Base-by-base conservation (phyloP, 2,329 filamentous ascomycete species). In the Myriosclerotinia curreyana region DNA sequence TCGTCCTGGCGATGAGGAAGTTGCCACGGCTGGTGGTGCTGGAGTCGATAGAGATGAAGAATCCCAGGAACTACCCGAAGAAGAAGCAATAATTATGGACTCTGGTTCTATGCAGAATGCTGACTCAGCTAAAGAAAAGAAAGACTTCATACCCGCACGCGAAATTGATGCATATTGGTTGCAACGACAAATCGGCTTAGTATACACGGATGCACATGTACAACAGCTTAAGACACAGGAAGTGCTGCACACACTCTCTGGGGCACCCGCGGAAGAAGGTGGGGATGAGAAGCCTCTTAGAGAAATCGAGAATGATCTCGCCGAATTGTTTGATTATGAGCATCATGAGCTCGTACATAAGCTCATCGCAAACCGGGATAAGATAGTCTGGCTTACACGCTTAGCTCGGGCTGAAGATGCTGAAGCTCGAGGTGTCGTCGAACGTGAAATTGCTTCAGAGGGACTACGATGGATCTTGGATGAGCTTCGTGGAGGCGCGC, bases 81-180 rank as follows among this genome's bases (percentile, higher is more conserved):
- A 83, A 9, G 91, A 92, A 66, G 91, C 91, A 68, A 90, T 97
- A 83, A 82, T 97, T 42, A 86, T 98, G 66, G 91, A 96, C 73
- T 87, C 87, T 49, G 86, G 82, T 11, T 75, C 82, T 40, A 78
- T 78, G 64, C 77, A 79, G 44, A 80, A 75, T 72, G 74, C 77
- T 60, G 80, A 55, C 22, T 34, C 80, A 72, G 77, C 72, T 49
- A 76, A 76, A 58, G 73, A 82, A 34, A 75, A 83, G 53, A 83
- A 85, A 65, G 84, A 86, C 56, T 80, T 84, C 34, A 85, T 99
- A 64, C 82, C 90, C 22, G 91, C 91, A 56, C 87, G 94, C 69
- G 92, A 97, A 65, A 96, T 99, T 68, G 95, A 99, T 76, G 94
- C 94, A 12, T 99, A 94, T 78, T 99, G 95, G 95, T 77, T 99